Evolutionary conservation across 148 eudicot genomes (phyloP), one percentile per base, ranked within the genome.

Genomic region (Rhododendron simsii): DNA sequence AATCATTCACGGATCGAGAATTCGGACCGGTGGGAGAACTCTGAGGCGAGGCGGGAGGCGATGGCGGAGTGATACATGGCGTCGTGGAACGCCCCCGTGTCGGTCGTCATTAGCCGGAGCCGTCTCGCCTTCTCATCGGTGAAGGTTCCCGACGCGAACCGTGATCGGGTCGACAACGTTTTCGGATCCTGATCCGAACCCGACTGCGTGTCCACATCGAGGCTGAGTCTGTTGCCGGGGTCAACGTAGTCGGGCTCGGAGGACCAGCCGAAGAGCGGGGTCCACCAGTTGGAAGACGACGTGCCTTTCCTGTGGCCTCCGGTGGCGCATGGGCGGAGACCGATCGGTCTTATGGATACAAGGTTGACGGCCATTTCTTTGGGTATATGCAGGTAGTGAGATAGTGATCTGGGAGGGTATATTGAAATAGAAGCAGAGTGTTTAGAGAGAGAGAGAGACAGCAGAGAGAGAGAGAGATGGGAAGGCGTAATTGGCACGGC

Each of bases 61-160:
- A 91, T 91, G 16, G 91, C 89, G 1, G 93, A 91, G 87, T 91
- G 93, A 76, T 91, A 91, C 93, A 91, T 89, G 83, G 45, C 73
- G 53, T 89, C 93, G 77, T 91, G 91, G 44, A 83, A 86, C 84
- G 90, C 65, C 81, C 51, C 37, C 79, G 93, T 71, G 12, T 87
- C 91, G 20, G 1, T 81, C 21, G 91, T 89, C 93, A 91, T 86
- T 89, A 85, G 35, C 85, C 93, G 78, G 4, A 91, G 89, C 89
- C 82, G 90, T 81, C 79, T 91, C 33, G 93, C 91, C 81, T 91
- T 91, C 84, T 88, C 93, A 26, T 87, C 90, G n/a, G 91, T 91
- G 81, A 91, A 91, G 7, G 81, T 37, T 1, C 88, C 92, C 67
- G 90, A 88, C 0, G 82, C 81, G 79, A 86, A 71, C 79, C 89